Evolutionary conservation across 2,329 filamentous ascomycete species (phyloP).

Genomic region (Colletotrichum musicola): DNA sequence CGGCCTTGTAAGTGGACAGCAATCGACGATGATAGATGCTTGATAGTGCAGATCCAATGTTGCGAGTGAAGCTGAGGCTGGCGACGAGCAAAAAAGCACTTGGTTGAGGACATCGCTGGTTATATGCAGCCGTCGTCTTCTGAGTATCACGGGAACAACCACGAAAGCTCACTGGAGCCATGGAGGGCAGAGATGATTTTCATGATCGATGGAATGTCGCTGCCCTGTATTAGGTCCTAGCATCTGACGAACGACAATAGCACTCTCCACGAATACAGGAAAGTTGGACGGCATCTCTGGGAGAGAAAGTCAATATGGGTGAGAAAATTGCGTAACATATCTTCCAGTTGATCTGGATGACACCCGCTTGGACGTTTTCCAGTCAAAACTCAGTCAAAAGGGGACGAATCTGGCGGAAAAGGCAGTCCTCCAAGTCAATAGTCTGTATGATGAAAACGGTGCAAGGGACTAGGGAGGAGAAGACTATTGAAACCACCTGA

Average conservation of each 20-base stretch:
- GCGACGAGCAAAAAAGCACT: neutral
- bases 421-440: constrained; percentile 25
- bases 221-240: constrained; percentile 36
- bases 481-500: constrained; percentile 8
- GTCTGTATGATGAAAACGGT: constrained; percentile 15
- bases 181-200: neutral
- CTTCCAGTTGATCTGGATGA: neutral
- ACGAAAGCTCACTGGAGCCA: no score
- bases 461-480: constrained; percentile 31
- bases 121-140: constrained; percentile 9
- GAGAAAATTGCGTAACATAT: constrained; percentile 20
- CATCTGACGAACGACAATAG: constrained; percentile 12
- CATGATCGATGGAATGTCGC: constrained; percentile 19
- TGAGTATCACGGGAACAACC: neutral
- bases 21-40: neutral
- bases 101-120: neutral
- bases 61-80: neutral
- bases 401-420: neutral
- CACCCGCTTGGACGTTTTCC: neutral
- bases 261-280: neutral
- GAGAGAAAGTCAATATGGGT: neutral
- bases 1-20: neutral
- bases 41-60: neutral
- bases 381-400: neutral
- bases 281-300: neutral